Conservation (phyloP, 768 basidiomycete genomes). For the Mycena vitilis region DNA sequence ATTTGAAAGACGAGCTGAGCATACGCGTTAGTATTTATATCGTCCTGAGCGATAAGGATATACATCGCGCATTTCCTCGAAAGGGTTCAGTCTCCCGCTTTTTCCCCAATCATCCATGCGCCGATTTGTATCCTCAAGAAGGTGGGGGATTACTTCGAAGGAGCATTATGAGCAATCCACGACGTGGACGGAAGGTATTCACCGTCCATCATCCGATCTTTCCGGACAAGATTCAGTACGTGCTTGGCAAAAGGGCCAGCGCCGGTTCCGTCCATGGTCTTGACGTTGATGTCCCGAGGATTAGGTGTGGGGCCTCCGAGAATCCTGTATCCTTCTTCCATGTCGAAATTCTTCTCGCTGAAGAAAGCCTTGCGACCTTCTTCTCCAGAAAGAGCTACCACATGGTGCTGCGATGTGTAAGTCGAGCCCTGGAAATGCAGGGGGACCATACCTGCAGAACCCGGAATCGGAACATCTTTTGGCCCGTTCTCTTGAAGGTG, state of each 20-base stretch:
- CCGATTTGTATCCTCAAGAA: constrained; percentile 41
- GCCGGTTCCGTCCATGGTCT: constrained; percentile 6
- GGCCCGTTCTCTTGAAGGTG: constrained; percentile 40
- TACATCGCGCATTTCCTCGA: constrained; percentile 42
- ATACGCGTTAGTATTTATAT: background rate
- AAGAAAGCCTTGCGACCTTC: constrained; percentile 41
- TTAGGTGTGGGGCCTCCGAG: constrained; percentile 38
- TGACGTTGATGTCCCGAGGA: constrained; percentile 37
- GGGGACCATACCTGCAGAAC: constrained; percentile 42
- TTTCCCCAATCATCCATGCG: constrained; percentile 41
- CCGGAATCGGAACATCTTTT: constrained; percentile 45
- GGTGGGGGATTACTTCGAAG: constrained; percentile 37
- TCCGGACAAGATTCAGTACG: constrained; percentile 23
- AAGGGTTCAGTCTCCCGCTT: constrained; percentile 41
- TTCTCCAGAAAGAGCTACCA: constrained; percentile 41
- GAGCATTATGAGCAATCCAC: background rate
- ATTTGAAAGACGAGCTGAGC: constrained; percentile 47
- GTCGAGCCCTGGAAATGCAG: background rate
- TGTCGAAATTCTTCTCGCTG: constrained; percentile 37
- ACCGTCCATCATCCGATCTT: constrained; percentile 23
- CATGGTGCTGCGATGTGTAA: constrained; percentile 34
- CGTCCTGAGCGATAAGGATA: background rate
- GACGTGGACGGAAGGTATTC: background rate
- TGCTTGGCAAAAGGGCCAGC: constrained; percentile 10
- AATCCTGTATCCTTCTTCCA: constrained; percentile 40